Evolutionary conservation across 495 filamentous ascomycete species (phyloP), one percentile per base, ranked within the genome.

Genomic region (Pseudomonodictys pantanalensis): DNA sequence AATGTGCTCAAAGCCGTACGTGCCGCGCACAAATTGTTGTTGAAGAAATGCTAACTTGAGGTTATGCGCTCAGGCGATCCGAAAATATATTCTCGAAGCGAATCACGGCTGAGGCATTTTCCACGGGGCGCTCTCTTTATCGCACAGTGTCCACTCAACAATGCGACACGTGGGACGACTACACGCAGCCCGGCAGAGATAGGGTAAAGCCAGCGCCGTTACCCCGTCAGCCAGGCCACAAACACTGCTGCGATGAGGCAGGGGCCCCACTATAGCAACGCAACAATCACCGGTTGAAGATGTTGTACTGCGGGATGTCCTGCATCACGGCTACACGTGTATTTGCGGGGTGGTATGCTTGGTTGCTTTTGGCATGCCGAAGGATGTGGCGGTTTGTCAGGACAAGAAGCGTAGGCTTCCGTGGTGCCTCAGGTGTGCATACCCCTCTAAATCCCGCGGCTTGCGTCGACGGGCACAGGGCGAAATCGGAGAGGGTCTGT

Each of bases 1-100:
- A 79, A 82, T 25, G 78, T 91, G 56, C 78, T 98, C 56, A 93
- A 90, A 72, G 76, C 75, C 51, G 86, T 90, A 74, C 72, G 83
- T 76, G 41, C 18, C 57, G 38, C 30, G 24, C 9, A 18, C 20
- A 26, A 38, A 8, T 30, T 52, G 26, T 35, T 58, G 58, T 55
- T 42, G 56, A 62, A 43, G 49, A 24, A 38, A n/a, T 39, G 56
- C 54, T 59, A 52, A 63, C 58, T 58, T 38, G 47, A 32, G 48
- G 35, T 52, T 35, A 38, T 38, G 42, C 38, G 41, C 52, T 28
- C 45, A 73, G 71, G 64, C 71, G 23, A 66, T 73, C 43, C 56
- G 68, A 50, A 72, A 69, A 49, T 73, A 73, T 48, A 54, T 71
- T 17, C 53, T 71, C 26, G 62, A 56, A 47, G 58, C 72, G 61